Evolutionary conservation across 2,329 filamentous ascomycete species (phyloP).

Genomic region (Fusarium sulawesiense): DNA sequence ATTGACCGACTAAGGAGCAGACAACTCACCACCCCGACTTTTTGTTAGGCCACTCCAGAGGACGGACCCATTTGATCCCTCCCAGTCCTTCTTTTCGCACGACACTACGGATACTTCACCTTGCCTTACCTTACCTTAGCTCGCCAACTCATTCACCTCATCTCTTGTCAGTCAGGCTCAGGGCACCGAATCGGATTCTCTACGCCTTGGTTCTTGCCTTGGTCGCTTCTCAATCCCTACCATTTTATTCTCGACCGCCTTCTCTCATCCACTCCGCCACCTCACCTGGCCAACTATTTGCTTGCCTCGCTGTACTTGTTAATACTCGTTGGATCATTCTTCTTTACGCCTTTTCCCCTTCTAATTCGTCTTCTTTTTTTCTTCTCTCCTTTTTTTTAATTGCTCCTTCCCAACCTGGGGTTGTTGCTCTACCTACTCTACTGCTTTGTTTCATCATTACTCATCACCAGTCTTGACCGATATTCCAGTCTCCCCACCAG

Average conservation of each 20-base stretch:
- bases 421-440: slow-evolving; percentile 19
- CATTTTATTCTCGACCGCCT: slow-evolving; percentile 39
- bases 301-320: slow-evolving; percentile 25
- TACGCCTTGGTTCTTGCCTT: slow-evolving; percentile 34
- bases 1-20: slow-evolving; percentile 37
- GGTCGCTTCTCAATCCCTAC: slow-evolving; percentile 34
- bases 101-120: slow-evolving; percentile 16
- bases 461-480: slow-evolving; percentile 40
- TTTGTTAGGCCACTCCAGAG: slow-evolving; percentile 21
- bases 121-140: slow-evolving; percentile 12
- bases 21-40: slow-evolving; percentile 33
- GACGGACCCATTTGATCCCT: slow-evolving; percentile 18
- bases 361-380: slow-evolving; percentile 22
- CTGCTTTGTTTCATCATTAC: slow-evolving; percentile 30
- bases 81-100: slow-evolving; percentile 14
- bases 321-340: slow-evolving; percentile 14
- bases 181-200: slow-evolving; percentile 31
- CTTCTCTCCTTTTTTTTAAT: neutral
- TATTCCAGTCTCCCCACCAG: slow-evolving; percentile 38
- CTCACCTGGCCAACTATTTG: slow-evolving; percentile 28
- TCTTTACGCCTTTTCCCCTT: slow-evolving; percentile 22
- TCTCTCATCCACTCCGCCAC: slow-evolving; percentile 42
- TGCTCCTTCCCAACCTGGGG: slow-evolving; percentile 7
- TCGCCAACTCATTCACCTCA: slow-evolving; percentile 31
- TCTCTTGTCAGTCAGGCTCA: slow-evolving; percentile 1